Percentiles rank a stretch among this genome's conserved stretches.
Conservation (phyloP, 768 basidiomycete species). For the Amanita pallidorosea region DNA sequence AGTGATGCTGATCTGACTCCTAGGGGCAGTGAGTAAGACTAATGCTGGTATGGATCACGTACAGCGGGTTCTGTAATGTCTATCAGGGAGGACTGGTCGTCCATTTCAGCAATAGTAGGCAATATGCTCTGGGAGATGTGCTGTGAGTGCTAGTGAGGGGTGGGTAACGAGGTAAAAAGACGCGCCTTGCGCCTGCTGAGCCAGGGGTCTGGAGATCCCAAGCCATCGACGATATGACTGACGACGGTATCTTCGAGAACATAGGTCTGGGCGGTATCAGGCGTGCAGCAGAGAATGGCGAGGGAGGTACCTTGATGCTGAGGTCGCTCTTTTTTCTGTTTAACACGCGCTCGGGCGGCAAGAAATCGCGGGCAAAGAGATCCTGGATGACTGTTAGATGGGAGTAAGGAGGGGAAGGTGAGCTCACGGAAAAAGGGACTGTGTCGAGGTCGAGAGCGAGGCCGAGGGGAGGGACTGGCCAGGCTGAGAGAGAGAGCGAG, state of each 20-base stretch:
- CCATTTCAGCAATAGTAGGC: conserved; percentile 2
- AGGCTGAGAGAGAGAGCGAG: not conserved
- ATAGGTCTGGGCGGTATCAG: not conserved
- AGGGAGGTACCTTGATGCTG: conserved; percentile 1
- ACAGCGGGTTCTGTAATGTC: no score
- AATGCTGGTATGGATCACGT: not conserved
- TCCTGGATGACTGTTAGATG: not conserved
- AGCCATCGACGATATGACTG: not conserved
- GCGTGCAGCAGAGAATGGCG: not conserved
- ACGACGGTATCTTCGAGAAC: conserved; percentile 1
- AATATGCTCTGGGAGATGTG: not conserved
- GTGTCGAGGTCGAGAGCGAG: conserved; percentile 5
- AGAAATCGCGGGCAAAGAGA: not conserved
- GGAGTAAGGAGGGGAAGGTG: no score
- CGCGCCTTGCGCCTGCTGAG: conserved; percentile 1
- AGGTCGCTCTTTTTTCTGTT: conserved; percentile 4
- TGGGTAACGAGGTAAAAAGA: no score
- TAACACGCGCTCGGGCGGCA: not conserved
- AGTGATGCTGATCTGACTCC: not conserved
- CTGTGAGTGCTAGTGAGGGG: no score
- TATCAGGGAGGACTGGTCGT: not conserved
- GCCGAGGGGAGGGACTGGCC: conserved; percentile 1
- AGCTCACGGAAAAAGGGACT: not conserved
- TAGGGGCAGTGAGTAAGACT: not conserved
- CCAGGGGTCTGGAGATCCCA: not conserved